Percentiles rank a stretch among this genome's conserved stretches.
These are phyloP conservation scores for Cutaneotrichosporon curvatum DNA, from an alignment of 1,284 basidiomycete genomes.

Conservation along the genomic window DNA sequence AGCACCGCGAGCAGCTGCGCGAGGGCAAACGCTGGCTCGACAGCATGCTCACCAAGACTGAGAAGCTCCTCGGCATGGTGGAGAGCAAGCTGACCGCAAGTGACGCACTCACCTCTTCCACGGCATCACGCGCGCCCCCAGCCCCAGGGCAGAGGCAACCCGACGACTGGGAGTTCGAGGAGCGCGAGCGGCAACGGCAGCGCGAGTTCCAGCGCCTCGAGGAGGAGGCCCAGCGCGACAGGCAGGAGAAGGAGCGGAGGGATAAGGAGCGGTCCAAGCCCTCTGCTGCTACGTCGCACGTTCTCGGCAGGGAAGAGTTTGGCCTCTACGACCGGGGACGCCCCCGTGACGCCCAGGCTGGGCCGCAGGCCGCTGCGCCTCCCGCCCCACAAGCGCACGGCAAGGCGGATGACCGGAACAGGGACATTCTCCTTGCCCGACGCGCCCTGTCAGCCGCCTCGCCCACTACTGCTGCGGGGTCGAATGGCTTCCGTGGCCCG, in stretches of 20 bases:
- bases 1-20: conserved; percentile 45
- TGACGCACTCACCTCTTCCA: too few species aligned
- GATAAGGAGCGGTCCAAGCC: conserved; percentile 18
- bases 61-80: conserved; percentile 40
- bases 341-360: too few species aligned
- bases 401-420: too few species aligned
- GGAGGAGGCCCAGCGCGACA: conserved; percentile 36
- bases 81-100: conserved; percentile 33
- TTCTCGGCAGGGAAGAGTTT: not conserved
- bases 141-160: not conserved
- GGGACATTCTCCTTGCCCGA: conserved; percentile 19
- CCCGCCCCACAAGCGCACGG: too few species aligned
- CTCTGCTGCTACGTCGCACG: not conserved
- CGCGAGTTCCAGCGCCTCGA: conserved; percentile 38
- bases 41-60: conserved; percentile 40
- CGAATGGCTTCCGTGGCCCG: conserved; percentile 1
- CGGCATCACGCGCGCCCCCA: not conserved
- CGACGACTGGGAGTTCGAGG: conserved; percentile 40
- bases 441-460: conserved; percentile 25
- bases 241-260: conserved; percentile 27
- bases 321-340: conserved; percentile 6
- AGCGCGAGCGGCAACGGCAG: conserved; percentile 33
- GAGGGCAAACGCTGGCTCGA: conserved; percentile 46
- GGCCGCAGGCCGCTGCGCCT: not conserved
- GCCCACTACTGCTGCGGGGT: conserved; percentile 12